Conservation (phyloP, 352 stramenopile species). For the Pythium sp. region DNA sequence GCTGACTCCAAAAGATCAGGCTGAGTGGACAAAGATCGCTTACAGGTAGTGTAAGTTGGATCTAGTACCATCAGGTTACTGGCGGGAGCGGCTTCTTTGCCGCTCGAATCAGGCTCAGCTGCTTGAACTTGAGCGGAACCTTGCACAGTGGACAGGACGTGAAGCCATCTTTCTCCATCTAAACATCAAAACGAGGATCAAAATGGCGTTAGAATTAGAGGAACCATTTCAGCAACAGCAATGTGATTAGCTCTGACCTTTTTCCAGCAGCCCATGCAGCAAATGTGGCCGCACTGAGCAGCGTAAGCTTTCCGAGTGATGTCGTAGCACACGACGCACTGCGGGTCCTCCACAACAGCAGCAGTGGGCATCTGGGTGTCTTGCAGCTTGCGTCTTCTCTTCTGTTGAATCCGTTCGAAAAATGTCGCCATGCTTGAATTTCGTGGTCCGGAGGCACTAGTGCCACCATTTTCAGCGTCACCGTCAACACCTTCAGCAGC, state of each 20-base stretch:
- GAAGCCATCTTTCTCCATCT: conserved; percentile 77
- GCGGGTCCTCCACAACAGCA: conserved; percentile 66
- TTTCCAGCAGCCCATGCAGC: conserved; percentile 80
- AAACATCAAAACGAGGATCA: neutral
- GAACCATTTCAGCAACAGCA: neutral
- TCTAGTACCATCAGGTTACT: neutral
- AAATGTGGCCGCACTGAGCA: conserved; percentile 81
- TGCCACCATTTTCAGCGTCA: neutral
- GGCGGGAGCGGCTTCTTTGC: conserved; percentile 28
- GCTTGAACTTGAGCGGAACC: conserved; percentile 59
- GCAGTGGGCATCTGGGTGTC: conserved; percentile 27
- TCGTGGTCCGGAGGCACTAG: neutral
- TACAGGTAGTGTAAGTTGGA: neutral
- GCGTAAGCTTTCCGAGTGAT: conserved; percentile 75
- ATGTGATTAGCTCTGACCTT: conserved; percentile 41
- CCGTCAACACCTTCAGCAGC: neutral
- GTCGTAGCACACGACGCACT: conserved; percentile 86
- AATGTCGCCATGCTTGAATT: conserved; percentile 40
- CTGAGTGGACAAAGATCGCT: neutral
- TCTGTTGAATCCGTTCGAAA: conserved; percentile 68
- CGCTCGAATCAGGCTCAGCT: conserved; percentile 72
- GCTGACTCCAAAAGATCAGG: conserved; percentile 4
- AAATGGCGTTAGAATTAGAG: neutral
- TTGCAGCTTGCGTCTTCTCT: conserved; percentile 48
- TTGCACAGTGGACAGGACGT: conserved; percentile 79